Conservation (phyloP, 2,329 filamentous ascomycete species). For the Ceratocystis papillata region DNA sequence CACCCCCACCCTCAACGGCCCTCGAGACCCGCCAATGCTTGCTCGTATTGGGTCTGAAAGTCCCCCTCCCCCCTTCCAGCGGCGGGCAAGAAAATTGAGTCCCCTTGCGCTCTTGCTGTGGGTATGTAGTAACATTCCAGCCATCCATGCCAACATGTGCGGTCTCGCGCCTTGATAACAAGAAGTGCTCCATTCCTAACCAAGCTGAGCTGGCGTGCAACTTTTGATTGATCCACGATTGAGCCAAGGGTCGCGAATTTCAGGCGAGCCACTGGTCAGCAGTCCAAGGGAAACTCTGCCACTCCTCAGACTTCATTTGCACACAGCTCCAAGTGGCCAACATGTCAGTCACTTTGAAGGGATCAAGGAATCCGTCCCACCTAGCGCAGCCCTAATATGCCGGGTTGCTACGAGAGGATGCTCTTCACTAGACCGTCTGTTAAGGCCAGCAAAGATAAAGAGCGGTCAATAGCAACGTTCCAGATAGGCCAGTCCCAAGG, state of each 20-base stretch:
- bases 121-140: neutral
- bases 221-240: neutral
- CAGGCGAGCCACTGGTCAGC: neutral
- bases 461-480: constrained; percentile 1
- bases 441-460: neutral
- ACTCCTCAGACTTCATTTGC: neutral
- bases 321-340: neutral
- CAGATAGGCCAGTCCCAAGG: neutral
- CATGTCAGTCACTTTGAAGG: neutral
- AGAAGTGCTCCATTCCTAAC: neutral
- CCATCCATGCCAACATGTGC: too few relatives aligned
- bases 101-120: neutral
- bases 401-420: neutral
- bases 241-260: neutral
- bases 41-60: neutral
- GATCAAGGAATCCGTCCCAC: neutral
- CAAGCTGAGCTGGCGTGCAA: neutral
- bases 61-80: neutral
- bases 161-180: neutral
- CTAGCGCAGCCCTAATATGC: neutral
- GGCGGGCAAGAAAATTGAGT: neutral
- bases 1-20: neutral
- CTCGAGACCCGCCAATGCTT: neutral
- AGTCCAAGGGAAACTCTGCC: neutral
- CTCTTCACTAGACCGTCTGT: neutral